Evolutionary conservation across 371 early-diverging fungal species (phyloP), one percentile per base, ranked within the genome.

Genomic region (Saksenaea oblongispora): DNA sequence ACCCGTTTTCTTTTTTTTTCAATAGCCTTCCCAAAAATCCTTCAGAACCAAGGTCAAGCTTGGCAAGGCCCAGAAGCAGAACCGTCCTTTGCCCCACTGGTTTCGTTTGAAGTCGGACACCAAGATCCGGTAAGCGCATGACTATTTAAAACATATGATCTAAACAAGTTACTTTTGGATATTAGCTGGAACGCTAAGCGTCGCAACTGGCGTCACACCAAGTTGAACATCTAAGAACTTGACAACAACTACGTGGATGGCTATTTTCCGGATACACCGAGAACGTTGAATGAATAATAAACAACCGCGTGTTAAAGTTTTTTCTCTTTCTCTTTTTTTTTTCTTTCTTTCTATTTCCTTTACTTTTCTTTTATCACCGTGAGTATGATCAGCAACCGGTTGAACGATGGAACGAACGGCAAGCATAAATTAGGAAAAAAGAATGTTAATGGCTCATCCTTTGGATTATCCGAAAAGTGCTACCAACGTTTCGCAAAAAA

Each of bases 141-240:
- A 7, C 3, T 22, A 17, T 8, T 22, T 59, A 53, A 54, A 47
- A 10, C 37, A 41, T 47, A 5, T n/a, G 27, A 22, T 9, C 22
- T 47, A 39, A 39, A 39, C 39, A 39, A 11, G 26, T 9, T 27
- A n/a, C 27, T 11, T 18, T 28, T 13, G 37, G 1, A 28, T 39
- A 14, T 31, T 10, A 87, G 95, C 72, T 98, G 97, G 93, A 98
- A 97, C 89, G 89, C 95, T 74, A 98, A 98, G 94, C 93, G 98
- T 71, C 93, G 98, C 72, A 90, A 98, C 95, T 98, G 98, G 98
- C 91, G 97, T 83, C 93, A 95, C 79, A 97, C 96, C 84, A 97
- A 98, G 95, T 86, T 96, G 78, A 91, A 92, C 87, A 78, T 96
- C 74, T 95, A 94, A 93, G 62, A 47, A 17, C 5, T 47, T n/a